These are phyloP conservation scores for Chlamydomonas eustigma DNA, from an alignment of 139 green algal species.

Conservation along the genomic window DNA sequence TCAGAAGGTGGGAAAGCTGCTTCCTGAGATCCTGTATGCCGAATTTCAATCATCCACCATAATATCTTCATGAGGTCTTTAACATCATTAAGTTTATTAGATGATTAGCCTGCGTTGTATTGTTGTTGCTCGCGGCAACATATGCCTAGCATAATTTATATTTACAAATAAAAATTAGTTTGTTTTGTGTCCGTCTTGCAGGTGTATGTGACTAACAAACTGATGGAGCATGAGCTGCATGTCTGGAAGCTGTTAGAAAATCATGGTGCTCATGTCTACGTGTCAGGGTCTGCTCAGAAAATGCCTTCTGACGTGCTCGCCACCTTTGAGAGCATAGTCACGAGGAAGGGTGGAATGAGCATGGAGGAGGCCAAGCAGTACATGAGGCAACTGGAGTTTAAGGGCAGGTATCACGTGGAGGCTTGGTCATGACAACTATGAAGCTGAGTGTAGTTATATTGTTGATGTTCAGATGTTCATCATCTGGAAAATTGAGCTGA, in stretches of 20 bases:
- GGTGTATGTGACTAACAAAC: constrained; percentile 80
- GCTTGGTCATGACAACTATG: constrained; percentile 91
- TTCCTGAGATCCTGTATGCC: no score
- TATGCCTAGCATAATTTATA: no score
- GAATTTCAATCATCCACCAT: no score
- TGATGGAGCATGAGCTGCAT: constrained; percentile 48
- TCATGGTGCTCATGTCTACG: constrained; percentile 59
- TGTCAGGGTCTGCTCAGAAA: constrained; percentile 71
- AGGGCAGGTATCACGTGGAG: constrained; percentile 77
- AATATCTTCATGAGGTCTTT: no score
- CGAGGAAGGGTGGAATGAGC: constrained; percentile 47
- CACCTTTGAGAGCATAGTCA: constrained; percentile 60
- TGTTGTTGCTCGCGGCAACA: no score
- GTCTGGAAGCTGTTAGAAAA: constrained; percentile 63
- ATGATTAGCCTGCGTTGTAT: no score
- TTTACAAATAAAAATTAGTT: no score
- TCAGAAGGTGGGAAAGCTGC: constrained; percentile 20
- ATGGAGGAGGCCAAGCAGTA: constrained; percentile 45
- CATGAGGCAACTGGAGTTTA: constrained; percentile 60
- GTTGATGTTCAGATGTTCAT: no score
- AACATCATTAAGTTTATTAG: no score
- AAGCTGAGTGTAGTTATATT: no score
- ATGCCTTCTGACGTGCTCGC: constrained; percentile 68
- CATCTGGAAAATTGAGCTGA: no score
- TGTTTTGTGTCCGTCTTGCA: constrained; percentile 31